Conservation (phyloP, 2,329 filamentous ascomycete genomes). For the Aspergillus unguis region DNA sequence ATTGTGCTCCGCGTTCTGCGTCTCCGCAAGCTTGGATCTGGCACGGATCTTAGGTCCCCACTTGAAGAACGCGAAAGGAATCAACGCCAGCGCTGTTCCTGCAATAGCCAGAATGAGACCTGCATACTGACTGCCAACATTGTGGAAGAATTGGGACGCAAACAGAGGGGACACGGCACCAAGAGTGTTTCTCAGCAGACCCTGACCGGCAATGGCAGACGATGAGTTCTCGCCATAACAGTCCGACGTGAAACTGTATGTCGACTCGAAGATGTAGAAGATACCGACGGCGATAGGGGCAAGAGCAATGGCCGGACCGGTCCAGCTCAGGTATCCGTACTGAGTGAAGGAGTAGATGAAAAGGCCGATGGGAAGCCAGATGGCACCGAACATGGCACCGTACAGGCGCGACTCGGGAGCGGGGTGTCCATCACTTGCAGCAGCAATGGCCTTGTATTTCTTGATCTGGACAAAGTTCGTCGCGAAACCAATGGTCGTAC, state of each 20-base stretch:
- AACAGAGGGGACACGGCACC: constrained; percentile 53
- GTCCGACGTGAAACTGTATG: constrained; percentile 52
- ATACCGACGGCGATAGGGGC: constrained; percentile 53
- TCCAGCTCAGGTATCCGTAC: constrained; percentile 49
- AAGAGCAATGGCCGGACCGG: constrained; percentile 49
- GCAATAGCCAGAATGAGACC: constrained; percentile 49
- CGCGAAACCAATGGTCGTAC: constrained; percentile 49
- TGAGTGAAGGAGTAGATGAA: constrained; percentile 56
- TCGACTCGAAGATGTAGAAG: constrained; percentile 47
- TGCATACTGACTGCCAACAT: constrained; percentile 52
- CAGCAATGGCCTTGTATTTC: constrained; percentile 45
- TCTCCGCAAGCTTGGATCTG: constrained; percentile 28
- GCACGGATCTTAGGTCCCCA: constrained; percentile 29
- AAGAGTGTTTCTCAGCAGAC: constrained; percentile 52
- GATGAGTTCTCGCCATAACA: constrained; percentile 48
- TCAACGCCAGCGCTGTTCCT: constrained; percentile 36
- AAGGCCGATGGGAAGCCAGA: constrained; percentile 49
- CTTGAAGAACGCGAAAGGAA: constrained; percentile 31
- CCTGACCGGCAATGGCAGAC: constrained; percentile 49
- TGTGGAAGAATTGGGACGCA: constrained; percentile 53
- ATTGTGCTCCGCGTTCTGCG: not conserved
- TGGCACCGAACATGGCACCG: constrained; percentile 48
- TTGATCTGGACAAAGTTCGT: constrained; percentile 51
- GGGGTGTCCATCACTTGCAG: constrained; percentile 22
- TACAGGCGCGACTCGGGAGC: constrained; percentile 48